These are phyloP conservation scores for Eucalyptus regnans DNA, from an alignment of 345 rosid genomes.

Conservation along the genomic window DNA sequence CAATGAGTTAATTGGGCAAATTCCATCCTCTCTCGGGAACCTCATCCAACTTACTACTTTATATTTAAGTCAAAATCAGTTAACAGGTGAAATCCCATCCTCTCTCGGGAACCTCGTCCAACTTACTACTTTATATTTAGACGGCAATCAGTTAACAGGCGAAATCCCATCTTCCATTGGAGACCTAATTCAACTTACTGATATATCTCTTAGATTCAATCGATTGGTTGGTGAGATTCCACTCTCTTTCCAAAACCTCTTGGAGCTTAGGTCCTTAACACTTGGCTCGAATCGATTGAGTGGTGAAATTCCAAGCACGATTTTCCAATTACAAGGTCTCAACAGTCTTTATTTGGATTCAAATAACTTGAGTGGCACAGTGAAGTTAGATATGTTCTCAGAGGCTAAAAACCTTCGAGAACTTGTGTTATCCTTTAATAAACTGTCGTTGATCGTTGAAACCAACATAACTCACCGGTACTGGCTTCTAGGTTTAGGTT, in stretches of 20 bases:
- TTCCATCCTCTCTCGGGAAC: no score
- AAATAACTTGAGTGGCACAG: background rate
- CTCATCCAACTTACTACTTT: no score
- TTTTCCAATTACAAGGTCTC: background rate
- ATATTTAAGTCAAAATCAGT: no score
- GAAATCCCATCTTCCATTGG: background rate
- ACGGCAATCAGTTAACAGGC: accelerated
- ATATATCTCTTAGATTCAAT: accelerated
- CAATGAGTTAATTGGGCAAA: no score
- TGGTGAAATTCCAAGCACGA: background rate
- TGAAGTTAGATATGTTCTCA: background rate
- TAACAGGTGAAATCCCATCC: background rate
- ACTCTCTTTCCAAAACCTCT: background rate
- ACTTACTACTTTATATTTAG: background rate
- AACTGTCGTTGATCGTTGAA: background rate
- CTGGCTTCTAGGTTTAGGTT: background rate
- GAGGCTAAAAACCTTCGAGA: background rate
- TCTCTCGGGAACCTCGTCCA: background rate
- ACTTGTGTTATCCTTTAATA: background rate
- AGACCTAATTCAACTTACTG: background rate
- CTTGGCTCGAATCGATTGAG: background rate
- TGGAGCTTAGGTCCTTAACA: background rate
- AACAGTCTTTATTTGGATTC: background rate
- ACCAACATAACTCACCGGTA: background rate
- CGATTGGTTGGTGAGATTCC: background rate